phyloP scores from a whole-genome alignment of 306 rosid genomes.

The Cicer arietinum region DNA sequence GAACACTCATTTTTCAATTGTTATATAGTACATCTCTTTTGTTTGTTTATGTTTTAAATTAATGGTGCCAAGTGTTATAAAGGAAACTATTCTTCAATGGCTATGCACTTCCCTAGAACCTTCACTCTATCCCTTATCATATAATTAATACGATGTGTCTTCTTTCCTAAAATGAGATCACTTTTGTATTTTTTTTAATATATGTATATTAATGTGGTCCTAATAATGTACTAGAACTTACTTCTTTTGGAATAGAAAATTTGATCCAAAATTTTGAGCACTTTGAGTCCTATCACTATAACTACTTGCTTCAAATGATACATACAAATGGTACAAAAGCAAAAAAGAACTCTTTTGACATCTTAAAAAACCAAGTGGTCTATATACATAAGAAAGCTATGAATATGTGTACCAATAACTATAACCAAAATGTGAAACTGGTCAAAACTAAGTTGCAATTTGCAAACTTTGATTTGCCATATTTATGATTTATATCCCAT shows the following conservation, averaged over 20 bases:
- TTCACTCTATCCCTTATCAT: conserved; percentile 42
- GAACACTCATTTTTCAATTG: conserved; percentile 42
- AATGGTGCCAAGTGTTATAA: conserved; percentile 49
- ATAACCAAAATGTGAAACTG: conserved; percentile 49
- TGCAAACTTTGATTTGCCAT: conserved; percentile 44
- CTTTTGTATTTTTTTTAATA: conserved; percentile 12
- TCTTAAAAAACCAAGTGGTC: conserved; percentile 13
- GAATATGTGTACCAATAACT: conserved; percentile 20
- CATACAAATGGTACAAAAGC: conserved; percentile 52
- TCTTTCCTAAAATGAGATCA: conserved; percentile 42
- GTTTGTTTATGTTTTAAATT: conserved; percentile 53
- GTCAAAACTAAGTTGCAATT: conserved; percentile 8
- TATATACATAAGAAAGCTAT: conserved; percentile 34
- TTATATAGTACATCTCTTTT: conserved; percentile 37
- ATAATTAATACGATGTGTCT: conserved; percentile 41
- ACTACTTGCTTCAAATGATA: conserved; percentile 52
- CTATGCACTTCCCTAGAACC: conserved; percentile 46
- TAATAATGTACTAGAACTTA: conserved; percentile 42
- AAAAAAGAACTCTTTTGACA: conserved; percentile 37
- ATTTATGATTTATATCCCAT: conserved; percentile 26
- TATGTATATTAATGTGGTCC: conserved; percentile 49
- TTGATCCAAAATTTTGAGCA: conserved; percentile 49
- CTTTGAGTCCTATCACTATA: conserved; percentile 38
- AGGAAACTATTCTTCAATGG: conserved; percentile 41
- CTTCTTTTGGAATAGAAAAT: conserved; percentile 54